Evolutionary conservation across 352 stramenopile genomes (phyloP).

Genomic region (Globisporangium barbulae): DNA sequence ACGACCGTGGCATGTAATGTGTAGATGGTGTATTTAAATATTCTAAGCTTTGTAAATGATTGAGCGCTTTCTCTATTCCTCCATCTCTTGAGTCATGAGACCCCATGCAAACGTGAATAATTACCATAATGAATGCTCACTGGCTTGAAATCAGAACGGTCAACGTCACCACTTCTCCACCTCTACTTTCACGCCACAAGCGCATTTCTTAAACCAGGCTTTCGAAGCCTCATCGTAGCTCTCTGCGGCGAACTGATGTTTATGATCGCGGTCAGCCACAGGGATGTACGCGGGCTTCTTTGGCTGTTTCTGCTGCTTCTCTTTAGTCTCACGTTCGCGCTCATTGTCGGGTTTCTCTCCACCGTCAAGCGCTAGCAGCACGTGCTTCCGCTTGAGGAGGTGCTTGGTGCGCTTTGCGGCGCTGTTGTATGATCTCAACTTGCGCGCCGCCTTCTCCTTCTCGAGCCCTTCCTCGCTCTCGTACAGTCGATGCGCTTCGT

Average conservation of each 20-base stretch:
- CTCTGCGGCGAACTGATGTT: constrained; percentile 47
- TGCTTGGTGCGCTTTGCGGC: constrained; percentile 56
- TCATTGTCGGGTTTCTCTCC: constrained; percentile 6
- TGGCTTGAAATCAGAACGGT: background rate
- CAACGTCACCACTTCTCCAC: constrained; percentile 66
- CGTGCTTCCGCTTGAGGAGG: constrained; percentile 44
- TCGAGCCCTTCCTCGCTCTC: constrained; percentile 37
- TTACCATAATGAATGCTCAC: background rate
- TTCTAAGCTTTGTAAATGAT: constrained; percentile 15
- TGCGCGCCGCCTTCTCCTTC: constrained; percentile 40
- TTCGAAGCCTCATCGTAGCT: constrained; percentile 31
- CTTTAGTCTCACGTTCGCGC: constrained; percentile 6
- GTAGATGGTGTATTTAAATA: constrained; percentile 14
- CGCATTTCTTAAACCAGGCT: constrained; percentile 52
- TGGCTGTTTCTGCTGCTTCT: constrained; percentile 10
- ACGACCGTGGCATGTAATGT: constrained; percentile 2
- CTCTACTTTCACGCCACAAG: constrained; percentile 59
- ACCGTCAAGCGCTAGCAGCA: constrained; percentile 17
- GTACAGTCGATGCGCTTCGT: constrained; percentile 55
- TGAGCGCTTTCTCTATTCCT: background rate
- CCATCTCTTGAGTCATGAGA: background rate
- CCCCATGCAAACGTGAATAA: background rate
- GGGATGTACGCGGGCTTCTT: constrained; percentile 27
- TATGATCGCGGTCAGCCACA: constrained; percentile 51
- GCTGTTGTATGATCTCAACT: constrained; percentile 42